phyloP scores from a whole-genome alignment of 2,329 filamentous ascomycete species.

The Alternaria alternata region DNA sequence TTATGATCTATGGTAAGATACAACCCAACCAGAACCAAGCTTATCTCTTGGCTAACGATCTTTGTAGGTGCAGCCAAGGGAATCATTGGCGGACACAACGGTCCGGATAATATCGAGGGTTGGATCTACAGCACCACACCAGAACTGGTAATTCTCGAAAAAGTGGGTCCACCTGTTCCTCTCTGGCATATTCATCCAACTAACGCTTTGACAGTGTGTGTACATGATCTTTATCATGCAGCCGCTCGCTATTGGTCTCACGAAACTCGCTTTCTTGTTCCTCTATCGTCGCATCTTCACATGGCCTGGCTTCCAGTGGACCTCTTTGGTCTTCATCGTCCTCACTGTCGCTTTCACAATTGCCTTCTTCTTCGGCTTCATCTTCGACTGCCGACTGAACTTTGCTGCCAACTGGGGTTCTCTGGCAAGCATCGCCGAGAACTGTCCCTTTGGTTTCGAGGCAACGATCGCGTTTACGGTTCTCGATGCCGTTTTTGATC shows the following conservation, averaged over 20 bases:
- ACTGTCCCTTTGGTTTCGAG: constrained; percentile 13
- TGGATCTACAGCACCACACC: constrained; percentile 14
- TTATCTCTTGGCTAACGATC: not conserved
- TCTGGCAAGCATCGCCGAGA: constrained; percentile 12
- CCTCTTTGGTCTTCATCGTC: constrained; percentile 3
- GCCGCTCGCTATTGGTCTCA: constrained; percentile 12
- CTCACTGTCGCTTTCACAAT: constrained; percentile 6
- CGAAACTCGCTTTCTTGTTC: constrained; percentile 14
- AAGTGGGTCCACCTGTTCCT: not conserved
- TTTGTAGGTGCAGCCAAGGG: constrained; percentile 7
- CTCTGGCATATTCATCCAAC: not conserved
- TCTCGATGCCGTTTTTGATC: constrained; percentile 11
- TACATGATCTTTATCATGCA: constrained; percentile 18
- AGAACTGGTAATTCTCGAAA: constrained; percentile 9
- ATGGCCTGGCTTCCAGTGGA: constrained; percentile 9
- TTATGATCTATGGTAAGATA: constrained; percentile 14
- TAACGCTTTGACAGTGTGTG: constrained; percentile 4
- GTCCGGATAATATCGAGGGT: constrained; percentile 4
- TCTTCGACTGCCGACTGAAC: constrained; percentile 13
- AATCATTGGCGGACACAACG: constrained; percentile 13
- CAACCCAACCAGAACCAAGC: not conserved
- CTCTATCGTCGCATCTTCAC: constrained; percentile 15
- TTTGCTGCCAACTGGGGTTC: constrained; percentile 14
- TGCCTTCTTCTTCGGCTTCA: constrained; percentile 16
- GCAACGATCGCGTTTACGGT: constrained; percentile 10